Evolutionary conservation across 2,329 filamentous ascomycete species (phyloP).

Genomic region (Alternaria panax): DNA sequence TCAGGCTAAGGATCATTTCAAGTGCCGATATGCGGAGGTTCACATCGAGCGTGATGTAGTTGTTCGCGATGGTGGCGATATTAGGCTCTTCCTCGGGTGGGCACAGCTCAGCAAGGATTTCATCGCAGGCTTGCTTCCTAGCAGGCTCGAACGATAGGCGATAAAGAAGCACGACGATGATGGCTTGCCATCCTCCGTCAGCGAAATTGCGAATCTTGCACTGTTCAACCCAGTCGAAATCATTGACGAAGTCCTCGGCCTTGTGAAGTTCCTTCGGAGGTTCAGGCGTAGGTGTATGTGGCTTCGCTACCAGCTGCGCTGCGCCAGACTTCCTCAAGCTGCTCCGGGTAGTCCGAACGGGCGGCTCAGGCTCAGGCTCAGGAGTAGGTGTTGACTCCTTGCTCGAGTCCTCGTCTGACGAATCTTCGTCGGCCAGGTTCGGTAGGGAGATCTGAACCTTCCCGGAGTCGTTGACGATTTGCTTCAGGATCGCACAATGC

Average conservation of each 20-base stretch:
- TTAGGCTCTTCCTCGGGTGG: conserved; percentile 79
- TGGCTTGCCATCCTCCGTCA: conserved; percentile 89
- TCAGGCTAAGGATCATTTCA: conserved; percentile 85
- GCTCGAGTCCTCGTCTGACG: conserved; percentile 60
- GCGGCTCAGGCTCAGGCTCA: conserved; percentile 77
- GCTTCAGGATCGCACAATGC: conserved; percentile 89
- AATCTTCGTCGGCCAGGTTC: conserved; percentile 63
- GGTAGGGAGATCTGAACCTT: conserved; percentile 81
- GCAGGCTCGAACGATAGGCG: conserved; percentile 80
- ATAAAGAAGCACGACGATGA: conserved; percentile 84
- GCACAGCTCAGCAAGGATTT: conserved; percentile 80
- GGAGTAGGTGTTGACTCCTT: conserved; percentile 59
- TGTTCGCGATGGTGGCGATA: conserved; percentile 72
- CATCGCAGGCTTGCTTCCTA: conserved; percentile 75
- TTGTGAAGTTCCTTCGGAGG: conserved; percentile 60
- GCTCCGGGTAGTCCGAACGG: conserved; percentile 81
- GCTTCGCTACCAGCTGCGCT: conserved; percentile 55
- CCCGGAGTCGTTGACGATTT: conserved; percentile 81
- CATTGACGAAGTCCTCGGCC: conserved; percentile 76
- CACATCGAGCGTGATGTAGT: conserved; percentile 79
- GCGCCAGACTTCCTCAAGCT: conserved; percentile 85
- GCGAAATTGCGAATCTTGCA: conserved; percentile 83
- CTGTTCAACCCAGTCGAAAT: conserved; percentile 85
- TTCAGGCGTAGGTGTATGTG: conserved; percentile 50
- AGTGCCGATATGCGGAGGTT: conserved; percentile 82